Base-by-base conservation (phyloP, 2,329 filamentous ascomycete genomes). In the Ophiocordyceps australis region DNA sequence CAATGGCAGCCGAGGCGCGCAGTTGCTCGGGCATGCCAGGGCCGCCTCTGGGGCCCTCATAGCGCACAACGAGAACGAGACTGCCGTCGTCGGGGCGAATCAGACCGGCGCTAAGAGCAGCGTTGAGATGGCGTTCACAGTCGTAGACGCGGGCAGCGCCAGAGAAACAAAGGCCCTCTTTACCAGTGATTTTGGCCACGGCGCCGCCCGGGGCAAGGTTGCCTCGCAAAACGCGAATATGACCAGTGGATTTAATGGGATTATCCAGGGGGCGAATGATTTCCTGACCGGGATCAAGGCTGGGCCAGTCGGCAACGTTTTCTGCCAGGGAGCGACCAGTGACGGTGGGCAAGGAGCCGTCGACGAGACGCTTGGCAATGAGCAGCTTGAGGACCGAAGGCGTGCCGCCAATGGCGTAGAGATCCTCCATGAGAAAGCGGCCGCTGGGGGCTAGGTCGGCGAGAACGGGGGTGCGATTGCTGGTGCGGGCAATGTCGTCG, bases 21-120 rank as follows among this genome's bases (percentile, higher is more conserved):
- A 95, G 65, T 52, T 93, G 83, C 52, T 95, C 86, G 3, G 85
- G 86, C 86, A 95, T 95, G 22, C 86, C 86, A 0, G 86, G 86
- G 0, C 86, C 86, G 33, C 86, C 86, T 45, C 81, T 85, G 9
- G 86, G 86, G 0, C 86, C 86, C 47, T 95, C 86, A 46, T 94
- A 94, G 14, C 86, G 74, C 28, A 95, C 83, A 17, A 94, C 72
- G 16, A 94, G 58, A 13, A 94, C 86, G 10, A 92, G 63, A 43
- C 91, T 89, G 43, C 89, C 81, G 32, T 55, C 54, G 12, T 52
- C 47, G 13, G 43, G 38, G 19, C 37, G 44, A 46, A 65, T 62
- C 6, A 68, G 68, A 19, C 70, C 69, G 1, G 70, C 67, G 24
- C 82, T 77, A 25, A 95, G 61, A 0, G 85, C 83, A 1, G 61